These are phyloP conservation scores for Vachellia collinsii DNA, from an alignment of 306 rosid genomes.

Conservation along the genomic window DNA sequence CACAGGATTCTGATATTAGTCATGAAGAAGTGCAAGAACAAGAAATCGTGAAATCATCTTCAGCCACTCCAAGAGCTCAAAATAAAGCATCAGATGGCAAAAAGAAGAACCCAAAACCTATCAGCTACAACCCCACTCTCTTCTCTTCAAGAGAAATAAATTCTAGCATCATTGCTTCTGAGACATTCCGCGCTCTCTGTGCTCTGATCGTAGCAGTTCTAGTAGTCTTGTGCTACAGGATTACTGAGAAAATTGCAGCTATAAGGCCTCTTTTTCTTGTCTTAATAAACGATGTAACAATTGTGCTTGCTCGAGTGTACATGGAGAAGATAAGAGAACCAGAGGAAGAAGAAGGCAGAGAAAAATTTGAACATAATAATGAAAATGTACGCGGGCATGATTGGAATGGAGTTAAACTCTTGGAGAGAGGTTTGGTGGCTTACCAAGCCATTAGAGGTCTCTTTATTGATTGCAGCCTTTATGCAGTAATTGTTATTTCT, in stretches of 20 bases:
- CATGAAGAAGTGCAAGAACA: background rate
- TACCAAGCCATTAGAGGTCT: conserved; percentile 76
- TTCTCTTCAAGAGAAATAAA: conserved; percentile 72
- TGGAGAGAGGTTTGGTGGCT: conserved; percentile 85
- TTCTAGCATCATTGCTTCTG: conserved; percentile 63
- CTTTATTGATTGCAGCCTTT: conserved; percentile 79
- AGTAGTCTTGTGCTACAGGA: conserved; percentile 58
- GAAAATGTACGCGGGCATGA: conserved; percentile 39
- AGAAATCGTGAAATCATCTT: conserved; percentile 22
- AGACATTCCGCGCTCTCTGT: conserved; percentile 55
- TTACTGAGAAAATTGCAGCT: conserved; percentile 48
- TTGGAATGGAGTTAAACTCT: conserved; percentile 75
- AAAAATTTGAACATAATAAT: conserved; percentile 16
- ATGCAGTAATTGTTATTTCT: conserved; percentile 69
- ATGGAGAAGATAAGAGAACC: conserved; percentile 41
- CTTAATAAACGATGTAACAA: conserved; percentile 63
- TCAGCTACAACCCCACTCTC: conserved; percentile 24
- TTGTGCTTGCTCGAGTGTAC: conserved; percentile 53
- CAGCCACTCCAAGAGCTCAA: conserved; percentile 17
- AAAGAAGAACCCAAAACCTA: conserved; percentile 20
- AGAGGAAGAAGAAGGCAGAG: conserved; percentile 48
- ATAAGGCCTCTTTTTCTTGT: conserved; percentile 73
- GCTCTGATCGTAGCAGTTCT: conserved; percentile 58
- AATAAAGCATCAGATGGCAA: conserved; percentile 15
- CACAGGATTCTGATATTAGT: background rate